A percentile compares a stretch with the other conserved stretches of the same genome.
phyloP scores from a whole-genome alignment of 345 rosid genomes.

The Populus euphratica region DNA sequence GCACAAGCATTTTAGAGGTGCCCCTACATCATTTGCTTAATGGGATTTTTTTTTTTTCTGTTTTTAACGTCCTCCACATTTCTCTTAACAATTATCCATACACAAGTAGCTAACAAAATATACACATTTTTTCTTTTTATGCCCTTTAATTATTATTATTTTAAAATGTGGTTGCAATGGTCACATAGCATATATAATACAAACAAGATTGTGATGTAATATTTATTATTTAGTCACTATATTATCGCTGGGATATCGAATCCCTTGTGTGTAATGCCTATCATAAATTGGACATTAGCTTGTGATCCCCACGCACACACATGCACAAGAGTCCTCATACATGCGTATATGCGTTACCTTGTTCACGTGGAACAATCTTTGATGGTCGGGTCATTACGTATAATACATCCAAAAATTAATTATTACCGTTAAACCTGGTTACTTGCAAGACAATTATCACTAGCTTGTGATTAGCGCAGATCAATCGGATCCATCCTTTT shows the following conservation, averaged over 20 bases:
- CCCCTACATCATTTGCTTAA: slow-evolving; percentile 2
- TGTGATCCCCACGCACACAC: slow-evolving; percentile 11
- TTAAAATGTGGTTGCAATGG: background rate
- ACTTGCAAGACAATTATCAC: no score
- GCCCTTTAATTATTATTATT: background rate
- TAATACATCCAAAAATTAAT: no score
- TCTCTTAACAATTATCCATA: background rate
- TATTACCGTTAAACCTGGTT: no score
- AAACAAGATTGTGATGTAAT: slow-evolving; percentile 14
- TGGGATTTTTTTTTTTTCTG: slow-evolving; percentile 6
- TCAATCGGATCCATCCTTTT: no score
- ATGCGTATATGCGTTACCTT: slow-evolving; percentile 14
- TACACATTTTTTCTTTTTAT: background rate
- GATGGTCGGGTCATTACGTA: slow-evolving; percentile 20
- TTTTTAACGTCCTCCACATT: background rate
- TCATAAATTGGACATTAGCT: slow-evolving; percentile 20
- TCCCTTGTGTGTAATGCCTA: slow-evolving; percentile 5
- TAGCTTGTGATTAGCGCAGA: no score
- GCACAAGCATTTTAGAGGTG: background rate
- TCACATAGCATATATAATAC: background rate
- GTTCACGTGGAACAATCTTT: slow-evolving; percentile 43
- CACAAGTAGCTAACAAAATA: background rate
- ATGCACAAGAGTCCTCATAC: slow-evolving; percentile 17
- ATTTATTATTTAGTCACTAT: background rate
- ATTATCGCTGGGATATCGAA: background rate